Base-by-base conservation (phyloP, 495 filamentous ascomycete species). In the Penicillium subrubescens region DNA sequence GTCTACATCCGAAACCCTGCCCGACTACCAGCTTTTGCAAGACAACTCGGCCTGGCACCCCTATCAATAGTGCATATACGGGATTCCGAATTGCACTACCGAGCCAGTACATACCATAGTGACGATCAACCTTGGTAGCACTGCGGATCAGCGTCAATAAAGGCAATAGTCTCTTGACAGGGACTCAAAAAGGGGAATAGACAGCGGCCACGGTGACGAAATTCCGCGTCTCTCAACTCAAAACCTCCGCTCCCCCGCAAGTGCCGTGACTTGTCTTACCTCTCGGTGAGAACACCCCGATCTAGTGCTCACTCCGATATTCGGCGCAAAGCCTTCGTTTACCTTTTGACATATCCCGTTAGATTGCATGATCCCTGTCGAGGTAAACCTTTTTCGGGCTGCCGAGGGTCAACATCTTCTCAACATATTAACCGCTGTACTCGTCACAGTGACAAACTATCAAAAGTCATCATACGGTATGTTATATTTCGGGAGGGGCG, bases 401-500 rank as follows among this genome's bases (percentile, higher is more conserved):
- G 44, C 12, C 0, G 4, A 48, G 44, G 44, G 44, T 48, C 44
- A 48, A 14, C 15, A 46, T 46, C 19, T 12, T 17, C 21, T 12
- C 8, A 5, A 8, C n/a, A 44, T 44, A 44, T 0, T 21, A 44
- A 44, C 43, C 21, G 14, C 46, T 50, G 5, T 15, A 14, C 3
- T 21, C 8, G 3, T 25, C 3, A 27, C 1, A 25, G 4, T 27
- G 25, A 4, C 25, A 27, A 27, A 52, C 25, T 31, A n/a, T 52
- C 25, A 29, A 23, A 5, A 50, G 46, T 7, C 12, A 27, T 50
- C 25, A 27, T 19, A 27, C 39, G 14, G 19, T 57, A 44, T 10
- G 19, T 48, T 17, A 25, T 8, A 25, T 5, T 48, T 48, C 21
- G 21, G n/a, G 6, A 58, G 64, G 55, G 64, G 60, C 64, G 60